These are phyloP conservation scores for Physocladia obscura DNA, from an alignment of 192 early-diverging fungal genomes.

Conservation along the genomic window DNA sequence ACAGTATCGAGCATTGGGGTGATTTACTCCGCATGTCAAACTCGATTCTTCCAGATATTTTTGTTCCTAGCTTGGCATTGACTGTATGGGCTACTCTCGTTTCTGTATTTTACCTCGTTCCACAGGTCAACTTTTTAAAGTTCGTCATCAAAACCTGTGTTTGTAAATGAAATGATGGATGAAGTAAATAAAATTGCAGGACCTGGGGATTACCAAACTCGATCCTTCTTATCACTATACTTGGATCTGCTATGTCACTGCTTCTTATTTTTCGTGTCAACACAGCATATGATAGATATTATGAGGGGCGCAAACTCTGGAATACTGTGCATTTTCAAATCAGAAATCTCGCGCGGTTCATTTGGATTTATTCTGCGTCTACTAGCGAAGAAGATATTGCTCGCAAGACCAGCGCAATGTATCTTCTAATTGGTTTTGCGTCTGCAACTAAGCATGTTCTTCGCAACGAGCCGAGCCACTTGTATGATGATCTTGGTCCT, in stretches of 20 bases:
- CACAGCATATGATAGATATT: conserved; percentile 65
- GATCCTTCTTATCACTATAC: conserved; percentile 42
- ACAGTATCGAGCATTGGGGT: conserved; percentile 13
- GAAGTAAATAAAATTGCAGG: neutral
- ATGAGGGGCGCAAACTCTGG: conserved; percentile 87
- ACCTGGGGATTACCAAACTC: conserved; percentile 30
- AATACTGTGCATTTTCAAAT: conserved; percentile 64
- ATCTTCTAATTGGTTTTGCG: conserved; percentile 76
- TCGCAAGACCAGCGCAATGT: conserved; percentile 69
- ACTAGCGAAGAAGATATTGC: conserved; percentile 35
- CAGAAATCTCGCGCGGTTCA: conserved; percentile 74
- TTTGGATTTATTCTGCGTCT: conserved; percentile 62
- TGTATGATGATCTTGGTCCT: conserved; percentile 69
- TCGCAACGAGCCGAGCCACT: conserved; percentile 57
- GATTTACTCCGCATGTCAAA: neutral
- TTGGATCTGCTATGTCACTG: conserved; percentile 22
- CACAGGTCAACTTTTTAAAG: conserved; percentile 11
- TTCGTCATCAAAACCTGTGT: conserved; percentile 2
- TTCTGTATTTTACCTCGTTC: conserved; percentile 19
- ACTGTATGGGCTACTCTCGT: conserved; percentile 15
- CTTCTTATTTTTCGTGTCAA: conserved; percentile 36
- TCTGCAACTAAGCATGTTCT: conserved; percentile 72
- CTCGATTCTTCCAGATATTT: conserved; percentile 15
- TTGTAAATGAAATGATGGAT: neutral
- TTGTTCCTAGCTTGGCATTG: conserved; percentile 8